Percentiles rank a stretch among this genome's conserved stretches.
These are phyloP conservation scores for Pythium catenulatum DNA, from an alignment of 352 stramenopile genomes.

Conservation along the genomic window DNA sequence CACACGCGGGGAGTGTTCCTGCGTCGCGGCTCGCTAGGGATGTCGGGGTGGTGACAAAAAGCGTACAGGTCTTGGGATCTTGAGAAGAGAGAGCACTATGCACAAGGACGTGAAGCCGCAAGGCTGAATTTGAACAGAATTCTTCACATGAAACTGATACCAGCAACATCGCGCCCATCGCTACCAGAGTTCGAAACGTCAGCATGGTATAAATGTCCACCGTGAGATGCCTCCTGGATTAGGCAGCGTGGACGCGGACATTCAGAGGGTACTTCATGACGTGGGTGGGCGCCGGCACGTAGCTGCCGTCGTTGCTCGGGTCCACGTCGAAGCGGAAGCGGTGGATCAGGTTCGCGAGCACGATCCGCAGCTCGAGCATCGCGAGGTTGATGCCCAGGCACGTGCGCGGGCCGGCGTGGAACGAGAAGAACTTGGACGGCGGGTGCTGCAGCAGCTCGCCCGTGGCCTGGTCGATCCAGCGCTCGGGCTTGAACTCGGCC, in stretches of 20 bases:
- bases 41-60: too few species aligned
- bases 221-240: background rate
- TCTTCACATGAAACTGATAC: too few species aligned
- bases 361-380: slow-evolving; percentile 38
- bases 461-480: slow-evolving; percentile 66
- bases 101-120: too few species aligned
- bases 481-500: slow-evolving; percentile 52
- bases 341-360: slow-evolving; percentile 29
- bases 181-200: too few species aligned
- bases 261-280: slow-evolving; percentile 45
- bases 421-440: slow-evolving; percentile 64
- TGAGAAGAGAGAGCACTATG: too few species aligned
- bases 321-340: slow-evolving; percentile 38
- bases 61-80: too few species aligned
- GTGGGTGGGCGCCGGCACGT: slow-evolving; percentile 18
- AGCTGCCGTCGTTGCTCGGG: slow-evolving; percentile 33
- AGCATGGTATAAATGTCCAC: too few species aligned
- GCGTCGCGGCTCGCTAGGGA: too few species aligned
- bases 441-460: slow-evolving; percentile 35
- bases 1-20: too few species aligned
- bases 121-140: too few species aligned
- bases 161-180: too few species aligned
- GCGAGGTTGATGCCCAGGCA: slow-evolving; percentile 71
- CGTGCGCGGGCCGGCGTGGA: slow-evolving; percentile 68
- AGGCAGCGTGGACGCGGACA: background rate